phyloP scores from a whole-genome alignment of 352 stramenopile species.

The Phytopythium montanum region DNA sequence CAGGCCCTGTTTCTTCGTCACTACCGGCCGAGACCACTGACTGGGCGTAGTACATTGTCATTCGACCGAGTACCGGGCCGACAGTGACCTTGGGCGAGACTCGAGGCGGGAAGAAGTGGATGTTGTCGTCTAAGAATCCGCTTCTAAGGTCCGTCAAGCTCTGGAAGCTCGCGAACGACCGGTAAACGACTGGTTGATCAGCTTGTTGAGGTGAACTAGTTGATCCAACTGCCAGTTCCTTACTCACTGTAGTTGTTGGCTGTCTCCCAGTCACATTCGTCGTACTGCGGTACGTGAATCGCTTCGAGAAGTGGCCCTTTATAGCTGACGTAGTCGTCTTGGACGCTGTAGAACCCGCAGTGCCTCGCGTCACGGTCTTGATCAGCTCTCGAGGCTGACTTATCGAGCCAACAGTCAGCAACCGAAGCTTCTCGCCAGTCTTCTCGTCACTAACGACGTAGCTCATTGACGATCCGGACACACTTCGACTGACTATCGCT shows the following conservation, averaged over 20 bases:
- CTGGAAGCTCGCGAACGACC: constrained; percentile 48
- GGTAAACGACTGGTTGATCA: constrained; percentile 5
- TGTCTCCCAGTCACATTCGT: background rate
- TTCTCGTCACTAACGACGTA: constrained; percentile 64
- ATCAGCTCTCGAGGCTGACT: constrained; percentile 29
- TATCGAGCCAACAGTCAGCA: constrained; percentile 57
- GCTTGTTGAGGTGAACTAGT: background rate
- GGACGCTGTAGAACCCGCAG: constrained; percentile 3
- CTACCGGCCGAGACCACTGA: constrained; percentile 6
- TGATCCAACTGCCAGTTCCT: background rate
- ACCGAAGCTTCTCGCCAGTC: constrained; percentile 36
- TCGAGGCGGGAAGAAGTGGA: constrained; percentile 49
- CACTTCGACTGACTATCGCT: constrained; percentile 36
- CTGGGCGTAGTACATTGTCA: constrained; percentile 9
- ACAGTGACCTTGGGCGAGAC: constrained; percentile 35
- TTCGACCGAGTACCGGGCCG: constrained; percentile 54
- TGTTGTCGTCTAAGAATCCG: constrained; percentile 44
- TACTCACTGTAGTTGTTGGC: background rate
- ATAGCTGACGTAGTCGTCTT: constrained; percentile 5
- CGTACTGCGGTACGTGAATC: constrained; percentile 53
- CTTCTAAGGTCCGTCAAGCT: constrained; percentile 55
- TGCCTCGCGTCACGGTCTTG: constrained; percentile 3
- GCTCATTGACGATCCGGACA: constrained; percentile 30
- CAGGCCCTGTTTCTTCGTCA: constrained; percentile 4
- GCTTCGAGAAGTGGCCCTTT: constrained; percentile 69